Base-by-base conservation (phyloP, 2,329 filamentous ascomycete species). In the Ophiostoma sp. region DNA sequence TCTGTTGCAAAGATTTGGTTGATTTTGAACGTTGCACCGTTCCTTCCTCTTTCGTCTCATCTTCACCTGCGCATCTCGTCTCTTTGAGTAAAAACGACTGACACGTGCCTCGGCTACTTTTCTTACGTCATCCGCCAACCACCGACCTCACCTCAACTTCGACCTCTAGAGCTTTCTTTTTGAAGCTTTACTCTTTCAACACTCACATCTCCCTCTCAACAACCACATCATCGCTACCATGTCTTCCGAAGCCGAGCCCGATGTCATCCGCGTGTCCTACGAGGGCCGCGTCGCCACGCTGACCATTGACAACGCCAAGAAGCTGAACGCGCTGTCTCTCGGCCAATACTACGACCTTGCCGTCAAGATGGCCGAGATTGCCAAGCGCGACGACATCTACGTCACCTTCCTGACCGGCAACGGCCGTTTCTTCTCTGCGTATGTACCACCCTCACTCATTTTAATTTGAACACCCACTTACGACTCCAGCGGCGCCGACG, bases 361-460 rank as follows among this genome's bases (percentile, higher is more conserved):
- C 1, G 87, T 89, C 77, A 87, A 89, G 68, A 84, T 99, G 80
- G 88, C 91, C 73, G 91, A 97, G 80, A 86, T 98, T 68, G 95
- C 94, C 19, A 86, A 85, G 9, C 90, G 90, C 76, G 90, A 95
- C 75, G 93, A 97, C 76, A 90, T 98, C 74, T 93, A 88, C 79
- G 90, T 97, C 78, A 98, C 95, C 2, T 86, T 98, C 12, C 80
- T 98, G 3, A 93, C 94, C 0, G 96, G 90, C 78, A 95, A 89
- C 74, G 95, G 95, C n/a, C 87, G 88, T 8, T 91, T 84, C 80
- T 98, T 98, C 84, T 98, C 94, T 11, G 95, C 95, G 93, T 97
- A 87, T 78, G 89, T 81, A 31, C 17, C 19, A 57, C 42, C 17
- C 4, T 8, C 22, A 19, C 33, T 33, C 17, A 42, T 31, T 45